phyloP scores from a whole-genome alignment of 345 rosid species.

The Gossypium sturtianum region DNA sequence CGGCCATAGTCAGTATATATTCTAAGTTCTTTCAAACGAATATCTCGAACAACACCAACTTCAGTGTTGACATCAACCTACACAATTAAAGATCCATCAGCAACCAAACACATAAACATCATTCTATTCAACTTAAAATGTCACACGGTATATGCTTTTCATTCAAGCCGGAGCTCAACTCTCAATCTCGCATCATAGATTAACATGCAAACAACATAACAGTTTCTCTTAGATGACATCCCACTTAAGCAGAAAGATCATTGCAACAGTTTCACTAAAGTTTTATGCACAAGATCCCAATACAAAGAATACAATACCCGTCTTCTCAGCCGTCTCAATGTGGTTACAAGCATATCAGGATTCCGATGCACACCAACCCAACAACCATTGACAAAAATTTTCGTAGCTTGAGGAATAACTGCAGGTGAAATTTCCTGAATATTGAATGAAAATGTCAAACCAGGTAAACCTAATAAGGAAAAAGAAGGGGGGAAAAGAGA shows the following conservation, averaged over 20 bases:
- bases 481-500: background rate
- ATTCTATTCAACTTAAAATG: background rate
- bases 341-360: constrained; percentile 98
- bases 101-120: background rate
- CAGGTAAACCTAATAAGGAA: background rate
- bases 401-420: constrained; percentile 91
- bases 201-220: background rate
- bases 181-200: background rate
- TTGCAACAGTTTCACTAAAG: background rate
- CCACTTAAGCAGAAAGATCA: background rate
- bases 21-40: constrained; percentile 75
- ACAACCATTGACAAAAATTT: constrained; percentile 92
- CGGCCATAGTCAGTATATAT: constrained; percentile 98
- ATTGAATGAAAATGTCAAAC: constrained; percentile 1
- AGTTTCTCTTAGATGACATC: background rate
- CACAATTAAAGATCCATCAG: constrained; percentile 16
- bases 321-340: constrained; percentile 85
- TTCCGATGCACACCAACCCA: constrained; percentile 99
- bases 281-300: background rate
- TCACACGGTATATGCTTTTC: background rate
- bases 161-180: background rate
- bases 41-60: constrained; percentile 98
- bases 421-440: constrained; percentile 93
- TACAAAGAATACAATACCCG: constrained; percentile 33
- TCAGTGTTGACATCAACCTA: constrained; percentile 97